These are phyloP conservation scores for Combretum micranthum DNA, from an alignment of 345 rosid species.

Conservation along the genomic window DNA sequence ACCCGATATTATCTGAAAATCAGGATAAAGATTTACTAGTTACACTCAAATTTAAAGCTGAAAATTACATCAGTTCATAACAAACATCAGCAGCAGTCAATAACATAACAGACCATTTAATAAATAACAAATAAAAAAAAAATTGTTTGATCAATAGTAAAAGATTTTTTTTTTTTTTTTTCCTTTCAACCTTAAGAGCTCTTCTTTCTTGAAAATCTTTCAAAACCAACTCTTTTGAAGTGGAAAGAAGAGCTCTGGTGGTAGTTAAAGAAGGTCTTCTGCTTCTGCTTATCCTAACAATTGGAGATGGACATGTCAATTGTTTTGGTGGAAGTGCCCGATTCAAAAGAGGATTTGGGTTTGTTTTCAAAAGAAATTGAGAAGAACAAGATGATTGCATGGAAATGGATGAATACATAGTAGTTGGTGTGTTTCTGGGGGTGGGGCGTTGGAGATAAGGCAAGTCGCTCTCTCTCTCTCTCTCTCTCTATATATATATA, in stretches of 20 bases:
- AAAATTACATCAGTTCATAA: too few species aligned
- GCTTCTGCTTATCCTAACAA: too few species aligned
- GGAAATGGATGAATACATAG: slow-evolving; percentile 31
- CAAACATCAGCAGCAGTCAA: too few species aligned
- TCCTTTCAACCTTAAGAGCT: slow-evolving; percentile 53
- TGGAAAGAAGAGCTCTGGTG: slow-evolving; percentile 30
- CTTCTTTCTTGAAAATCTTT: slow-evolving; percentile 35
- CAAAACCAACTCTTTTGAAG: slow-evolving; percentile 29
- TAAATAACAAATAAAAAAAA: not conserved
- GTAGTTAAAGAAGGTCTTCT: slow-evolving; percentile 11
- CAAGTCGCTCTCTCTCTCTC: too few species aligned
- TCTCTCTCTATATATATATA: too few species aligned
- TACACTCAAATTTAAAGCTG: too few species aligned
- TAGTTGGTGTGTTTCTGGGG: too few species aligned
- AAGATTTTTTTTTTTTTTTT: too few species aligned
- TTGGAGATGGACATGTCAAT: not conserved
- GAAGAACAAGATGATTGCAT: slow-evolving; percentile 27
- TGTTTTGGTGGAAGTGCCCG: slow-evolving; percentile 19
- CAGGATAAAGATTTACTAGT: too few species aligned
- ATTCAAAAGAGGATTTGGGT: slow-evolving; percentile 22
- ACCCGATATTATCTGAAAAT: slow-evolving; percentile 44
- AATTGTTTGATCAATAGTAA: not conserved
- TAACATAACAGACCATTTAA: not conserved
- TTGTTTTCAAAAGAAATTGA: slow-evolving; percentile 22
- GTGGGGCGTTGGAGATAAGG: too few species aligned